Evolutionary conservation across 164 flowering plant genomes (phyloP), one percentile per base, ranked within the genome.

Genomic region (Vitis rotundifolia): DNA sequence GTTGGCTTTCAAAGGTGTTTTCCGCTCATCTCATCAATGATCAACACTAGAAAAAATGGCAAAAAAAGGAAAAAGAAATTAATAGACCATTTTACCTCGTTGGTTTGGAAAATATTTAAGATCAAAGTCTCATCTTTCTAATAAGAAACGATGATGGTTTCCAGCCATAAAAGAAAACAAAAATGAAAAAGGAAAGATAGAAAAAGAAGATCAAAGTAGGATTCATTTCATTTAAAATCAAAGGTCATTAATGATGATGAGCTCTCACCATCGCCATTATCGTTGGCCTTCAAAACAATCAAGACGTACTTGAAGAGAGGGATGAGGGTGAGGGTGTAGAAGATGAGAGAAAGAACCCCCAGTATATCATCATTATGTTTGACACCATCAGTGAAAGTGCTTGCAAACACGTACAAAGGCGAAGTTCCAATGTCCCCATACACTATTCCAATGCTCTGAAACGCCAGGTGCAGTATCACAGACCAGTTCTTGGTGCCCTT

Each of bases 371-470:
- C 48, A 1, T 57, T 51, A 37, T 70, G 59, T 2, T 72, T 66
- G 22, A 71, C 14, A 12, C 65, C 67, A 15, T 73, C 69, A 18
- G 64, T 26, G 53, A 80, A 80, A n/a, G 79, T 76, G 72, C 79
- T 79, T 1, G 76, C 8, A 29, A 59, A 80, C 2, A 75, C 81
- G 48, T 80, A 80, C 3, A 80, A 54, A 10, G 81, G 81, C 11
- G 81, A 80, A 22, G 83, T 80, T 15, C 83, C 81, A 9, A 77
- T 66, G 67, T 80, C 83, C 26, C 83, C 83, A 57, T 80, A 77
- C 6, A 78, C 81, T 14, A 80, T 76, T 16, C 84, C 79, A 22
- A 60, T 22, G 44, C 63, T 60, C 44, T 60, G 63, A 10, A 22
- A 29, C 15, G 63, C 63, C 31, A 60, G 8, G 15, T 72, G 74